Evolutionary conservation across 495 filamentous ascomycete genomes (phyloP).

Genomic region (Aspergillus ellipticus): DNA sequence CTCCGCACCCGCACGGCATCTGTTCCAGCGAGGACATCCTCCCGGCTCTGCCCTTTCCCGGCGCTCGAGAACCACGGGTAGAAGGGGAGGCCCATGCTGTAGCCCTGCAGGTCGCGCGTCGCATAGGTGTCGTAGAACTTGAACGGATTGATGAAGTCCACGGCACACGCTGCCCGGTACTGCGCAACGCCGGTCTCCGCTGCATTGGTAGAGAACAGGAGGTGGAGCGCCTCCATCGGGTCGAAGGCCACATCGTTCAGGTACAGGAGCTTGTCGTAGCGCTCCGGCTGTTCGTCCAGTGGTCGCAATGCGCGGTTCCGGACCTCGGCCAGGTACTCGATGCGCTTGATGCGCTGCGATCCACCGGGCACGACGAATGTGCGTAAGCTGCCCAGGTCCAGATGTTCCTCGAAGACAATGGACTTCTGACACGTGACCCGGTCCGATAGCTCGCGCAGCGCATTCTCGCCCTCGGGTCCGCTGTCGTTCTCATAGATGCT

Average conservation of each 20-base stretch:
- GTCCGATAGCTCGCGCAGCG: constrained; percentile 38
- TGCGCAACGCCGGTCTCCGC: constrained; percentile 50
- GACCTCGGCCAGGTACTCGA: constrained; percentile 73
- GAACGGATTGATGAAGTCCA: constrained; percentile 72
- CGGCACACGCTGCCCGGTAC: constrained; percentile 76
- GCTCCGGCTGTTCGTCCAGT: constrained; percentile 44
- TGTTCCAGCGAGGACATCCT: constrained; percentile 56
- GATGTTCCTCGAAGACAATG: constrained; percentile 52
- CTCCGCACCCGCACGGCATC: constrained; percentile 71
- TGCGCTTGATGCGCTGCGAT: constrained; percentile 59
- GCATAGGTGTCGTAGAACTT: constrained; percentile 84
- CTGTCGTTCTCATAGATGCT: constrained; percentile 70
- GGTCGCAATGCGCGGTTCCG: constrained; percentile 71
- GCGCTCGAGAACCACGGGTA: constrained; percentile 69
- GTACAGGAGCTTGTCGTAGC: constrained; percentile 68
- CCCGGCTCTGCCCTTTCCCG: constrained; percentile 53
- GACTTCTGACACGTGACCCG: constrained; percentile 47
- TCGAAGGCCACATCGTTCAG: constrained; percentile 75
- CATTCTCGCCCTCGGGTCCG: constrained; percentile 45
- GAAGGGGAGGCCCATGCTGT: constrained; percentile 64
- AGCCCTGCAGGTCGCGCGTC: constrained; percentile 69
- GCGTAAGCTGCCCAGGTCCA: constrained; percentile 49
- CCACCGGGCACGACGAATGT: constrained; percentile 60
- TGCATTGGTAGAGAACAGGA: constrained; percentile 74
- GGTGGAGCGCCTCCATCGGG: constrained; percentile 63